Conservation (phyloP, 2,329 filamentous ascomycete genomes). For the Rugonectria rugulosa region DNA sequence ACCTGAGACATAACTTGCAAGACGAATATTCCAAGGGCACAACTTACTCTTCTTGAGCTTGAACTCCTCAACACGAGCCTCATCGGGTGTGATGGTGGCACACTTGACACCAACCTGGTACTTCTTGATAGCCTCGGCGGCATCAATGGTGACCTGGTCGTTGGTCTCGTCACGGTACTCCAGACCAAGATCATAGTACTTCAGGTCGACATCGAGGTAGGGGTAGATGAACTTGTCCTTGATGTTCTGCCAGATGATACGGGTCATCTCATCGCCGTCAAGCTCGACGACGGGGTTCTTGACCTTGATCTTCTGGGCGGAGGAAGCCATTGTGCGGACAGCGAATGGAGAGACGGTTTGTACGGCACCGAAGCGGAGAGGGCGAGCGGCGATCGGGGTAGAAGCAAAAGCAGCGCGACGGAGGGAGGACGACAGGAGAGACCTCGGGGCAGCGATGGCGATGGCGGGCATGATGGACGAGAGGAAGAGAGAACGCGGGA, state of each 20-base stretch:
- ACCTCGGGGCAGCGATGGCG: conserved; percentile 41
- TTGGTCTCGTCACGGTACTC: conserved; percentile 95
- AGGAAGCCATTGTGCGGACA: conserved; percentile 69
- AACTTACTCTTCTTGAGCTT: conserved; percentile 94
- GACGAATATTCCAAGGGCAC: conserved; percentile 14
- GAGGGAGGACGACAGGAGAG: conserved; percentile 41
- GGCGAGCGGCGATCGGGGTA: conserved; percentile 37
- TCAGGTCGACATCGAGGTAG: conserved; percentile 96
- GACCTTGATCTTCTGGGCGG: conserved; percentile 90
- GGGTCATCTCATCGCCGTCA: conserved; percentile 95
- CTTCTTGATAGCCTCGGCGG: conserved; percentile 98
- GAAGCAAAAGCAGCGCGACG: conserved; percentile 39
- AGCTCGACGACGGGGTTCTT: conserved; percentile 99
- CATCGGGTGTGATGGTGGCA: conserved; percentile 98
- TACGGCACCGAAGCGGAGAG: conserved; percentile 48
- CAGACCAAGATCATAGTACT: conserved; percentile 96
- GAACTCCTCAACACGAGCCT: conserved; percentile 96
- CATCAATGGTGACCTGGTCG: conserved; percentile 94
- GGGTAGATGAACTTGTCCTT: conserved; percentile 98
- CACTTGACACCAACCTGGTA: conserved; percentile 99
- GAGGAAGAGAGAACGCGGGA: conserved; percentile 30
- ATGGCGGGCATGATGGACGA: conserved; percentile 41
- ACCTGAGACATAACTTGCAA: not conserved
- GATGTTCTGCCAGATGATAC: conserved; percentile 99
- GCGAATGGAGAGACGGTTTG: conserved; percentile 63